These are phyloP conservation scores for Candida pseudoglaebosa DNA, from an alignment of 805 yeast genomes.

Conservation along the genomic window DNA sequence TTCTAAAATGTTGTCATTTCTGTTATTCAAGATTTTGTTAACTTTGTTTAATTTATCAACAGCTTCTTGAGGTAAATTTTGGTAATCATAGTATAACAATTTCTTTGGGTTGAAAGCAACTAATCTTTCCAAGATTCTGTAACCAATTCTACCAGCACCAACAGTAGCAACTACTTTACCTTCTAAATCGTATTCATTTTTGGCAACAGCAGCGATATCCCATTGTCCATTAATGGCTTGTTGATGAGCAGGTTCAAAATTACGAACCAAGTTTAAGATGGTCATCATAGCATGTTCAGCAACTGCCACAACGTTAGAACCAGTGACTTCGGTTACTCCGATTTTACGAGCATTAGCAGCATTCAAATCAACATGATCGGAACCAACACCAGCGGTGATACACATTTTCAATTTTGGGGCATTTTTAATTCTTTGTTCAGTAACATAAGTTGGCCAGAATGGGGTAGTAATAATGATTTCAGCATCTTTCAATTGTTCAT, in stretches of 20 bases:
- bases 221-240: constrained; percentile 59
- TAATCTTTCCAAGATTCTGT: constrained; percentile 67
- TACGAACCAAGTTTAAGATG: constrained; percentile 65
- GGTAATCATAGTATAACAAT: constrained; percentile 72
- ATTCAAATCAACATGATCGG: constrained; percentile 72
- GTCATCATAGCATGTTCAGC: constrained; percentile 81
- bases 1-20: constrained; percentile 52
- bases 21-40: constrained; percentile 39
- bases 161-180: constrained; percentile 75
- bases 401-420: constrained; percentile 69
- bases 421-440: constrained; percentile 58
- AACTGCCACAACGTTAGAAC: constrained; percentile 77
- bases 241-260: constrained; percentile 76
- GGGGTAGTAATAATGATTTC: constrained; percentile 80
- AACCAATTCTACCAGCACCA: constrained; percentile 81
- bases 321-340: constrained; percentile 79
- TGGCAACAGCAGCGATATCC: constrained; percentile 76
- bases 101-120: constrained; percentile 72
- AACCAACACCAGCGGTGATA: constrained; percentile 81
- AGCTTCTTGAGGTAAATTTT: constrained; percentile 55
- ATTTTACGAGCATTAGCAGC: constrained; percentile 62
- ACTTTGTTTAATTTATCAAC: constrained; percentile 34
- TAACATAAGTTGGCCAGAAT: constrained; percentile 76
- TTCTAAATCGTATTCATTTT: constrained; percentile 71
- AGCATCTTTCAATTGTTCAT: constrained; percentile 63